phyloP scores from a whole-genome alignment of 306 rosid genomes.

The Delonix regia region DNA sequence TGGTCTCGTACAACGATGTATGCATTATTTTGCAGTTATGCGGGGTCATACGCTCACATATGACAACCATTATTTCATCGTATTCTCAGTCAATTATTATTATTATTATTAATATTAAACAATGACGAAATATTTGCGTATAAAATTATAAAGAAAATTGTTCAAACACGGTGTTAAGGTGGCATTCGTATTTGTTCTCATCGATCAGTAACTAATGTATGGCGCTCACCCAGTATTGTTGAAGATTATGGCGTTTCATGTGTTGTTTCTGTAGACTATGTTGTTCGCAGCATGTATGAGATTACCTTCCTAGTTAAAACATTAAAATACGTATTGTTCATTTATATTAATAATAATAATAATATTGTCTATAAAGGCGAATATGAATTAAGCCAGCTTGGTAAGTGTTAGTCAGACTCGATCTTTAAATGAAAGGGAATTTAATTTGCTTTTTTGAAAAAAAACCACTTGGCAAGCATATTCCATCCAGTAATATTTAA shows the following conservation, averaged over 20 bases:
- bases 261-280: background rate
- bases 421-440: background rate
- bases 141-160: background rate
- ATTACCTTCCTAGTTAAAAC: no score
- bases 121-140: constrained; percentile 7
- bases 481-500: background rate
- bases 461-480: no score
- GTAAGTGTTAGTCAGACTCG: background rate
- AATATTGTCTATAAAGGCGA: background rate
- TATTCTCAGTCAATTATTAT: background rate
- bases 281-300: background rate
- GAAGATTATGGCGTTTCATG: background rate
- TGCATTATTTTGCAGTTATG: background rate
- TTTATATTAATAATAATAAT: background rate
- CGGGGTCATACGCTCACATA: background rate
- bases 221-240: background rate
- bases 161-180: background rate
- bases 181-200: background rate
- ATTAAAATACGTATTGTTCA: no score
- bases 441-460: no score
- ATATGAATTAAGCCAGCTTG: background rate
- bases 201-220: background rate
- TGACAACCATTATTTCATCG: background rate
- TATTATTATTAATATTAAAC: background rate
- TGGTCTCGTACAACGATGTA: background rate